Conservation (phyloP, 169 alveolate genomes). For the Plasmodium cynomolgi region DNA sequence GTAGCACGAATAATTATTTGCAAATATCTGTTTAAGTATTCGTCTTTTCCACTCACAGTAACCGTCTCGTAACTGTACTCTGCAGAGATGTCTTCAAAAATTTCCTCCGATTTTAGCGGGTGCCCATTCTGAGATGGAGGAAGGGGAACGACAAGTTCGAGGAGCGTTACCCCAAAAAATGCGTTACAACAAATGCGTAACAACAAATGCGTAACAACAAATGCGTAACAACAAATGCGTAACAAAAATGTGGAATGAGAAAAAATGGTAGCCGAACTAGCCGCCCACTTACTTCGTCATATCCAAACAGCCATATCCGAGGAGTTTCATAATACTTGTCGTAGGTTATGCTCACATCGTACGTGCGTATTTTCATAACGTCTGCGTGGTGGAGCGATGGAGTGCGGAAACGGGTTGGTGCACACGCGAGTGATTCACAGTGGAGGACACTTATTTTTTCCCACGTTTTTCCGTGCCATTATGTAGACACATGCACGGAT, state of each 20-base stretch:
- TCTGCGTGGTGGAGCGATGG: neutral
- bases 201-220: neutral
- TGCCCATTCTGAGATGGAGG: conserved; percentile 75
- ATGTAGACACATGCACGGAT: neutral
- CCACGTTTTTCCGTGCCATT: neutral
- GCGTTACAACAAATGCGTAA: neutral
- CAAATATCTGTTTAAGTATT: neutral
- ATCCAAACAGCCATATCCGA: conserved; percentile 92
- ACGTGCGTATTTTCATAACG: conserved; percentile 75
- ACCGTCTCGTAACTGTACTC: conserved; percentile 92
- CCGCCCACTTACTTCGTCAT: conserved; percentile 75
- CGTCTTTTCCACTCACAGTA: conserved; percentile 77
- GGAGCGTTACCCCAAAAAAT: neutral
- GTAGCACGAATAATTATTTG: neutral
- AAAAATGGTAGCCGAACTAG: neutral
- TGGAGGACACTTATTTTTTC: neutral
- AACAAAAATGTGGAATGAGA: neutral
- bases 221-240: neutral
- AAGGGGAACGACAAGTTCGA: neutral
- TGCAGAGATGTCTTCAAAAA: conserved; percentile 92
- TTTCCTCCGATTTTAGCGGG: conserved; percentile 88
- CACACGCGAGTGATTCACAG: neutral
- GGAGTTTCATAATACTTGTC: conserved; percentile 88
- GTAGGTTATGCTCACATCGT: conserved; percentile 80
- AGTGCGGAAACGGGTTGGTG: neutral